These are phyloP conservation scores for Neurospora tetrasperma DNA, from an alignment of 495 filamentous ascomycete species.

Conservation along the genomic window DNA sequence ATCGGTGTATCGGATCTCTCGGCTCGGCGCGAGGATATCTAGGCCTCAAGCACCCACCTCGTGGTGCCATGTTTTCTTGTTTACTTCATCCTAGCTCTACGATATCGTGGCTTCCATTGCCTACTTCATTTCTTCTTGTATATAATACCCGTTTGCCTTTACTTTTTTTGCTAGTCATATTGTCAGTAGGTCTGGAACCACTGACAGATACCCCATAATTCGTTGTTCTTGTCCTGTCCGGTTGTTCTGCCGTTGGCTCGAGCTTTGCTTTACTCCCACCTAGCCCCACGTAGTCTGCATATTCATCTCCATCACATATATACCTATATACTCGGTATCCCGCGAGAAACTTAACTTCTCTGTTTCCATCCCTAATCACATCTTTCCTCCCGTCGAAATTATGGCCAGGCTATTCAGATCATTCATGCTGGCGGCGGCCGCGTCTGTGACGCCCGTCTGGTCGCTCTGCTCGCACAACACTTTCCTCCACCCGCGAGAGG, in stretches of 20 bases:
- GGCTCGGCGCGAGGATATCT: neutral
- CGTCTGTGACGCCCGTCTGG: constrained; percentile 18
- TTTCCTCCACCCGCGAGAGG: constrained; percentile 27
- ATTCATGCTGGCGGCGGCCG: constrained; percentile 1
- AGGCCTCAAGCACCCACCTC: neutral
- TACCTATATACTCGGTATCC: neutral
- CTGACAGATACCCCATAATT: neutral
- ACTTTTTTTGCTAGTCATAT: neutral
- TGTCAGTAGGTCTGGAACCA: neutral
- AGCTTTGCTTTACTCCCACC: neutral
- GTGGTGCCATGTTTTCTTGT: neutral
- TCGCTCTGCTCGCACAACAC: constrained; percentile 22
- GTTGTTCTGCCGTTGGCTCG: neutral
- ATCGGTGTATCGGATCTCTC: neutral
- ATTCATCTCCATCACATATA: neutral
- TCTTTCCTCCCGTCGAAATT: neutral
- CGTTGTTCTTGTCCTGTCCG: neutral
- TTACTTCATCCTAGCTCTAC: neutral
- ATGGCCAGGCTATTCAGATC: neutral
- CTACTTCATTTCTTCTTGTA: neutral
- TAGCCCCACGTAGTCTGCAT: neutral
- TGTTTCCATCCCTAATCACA: neutral
- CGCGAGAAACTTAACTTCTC: neutral
- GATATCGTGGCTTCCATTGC: neutral
- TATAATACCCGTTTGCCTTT: neutral